Evolutionary conservation across 1,139 yeast genomes (phyloP).

Genomic region (Tardiomyces blankii): DNA sequence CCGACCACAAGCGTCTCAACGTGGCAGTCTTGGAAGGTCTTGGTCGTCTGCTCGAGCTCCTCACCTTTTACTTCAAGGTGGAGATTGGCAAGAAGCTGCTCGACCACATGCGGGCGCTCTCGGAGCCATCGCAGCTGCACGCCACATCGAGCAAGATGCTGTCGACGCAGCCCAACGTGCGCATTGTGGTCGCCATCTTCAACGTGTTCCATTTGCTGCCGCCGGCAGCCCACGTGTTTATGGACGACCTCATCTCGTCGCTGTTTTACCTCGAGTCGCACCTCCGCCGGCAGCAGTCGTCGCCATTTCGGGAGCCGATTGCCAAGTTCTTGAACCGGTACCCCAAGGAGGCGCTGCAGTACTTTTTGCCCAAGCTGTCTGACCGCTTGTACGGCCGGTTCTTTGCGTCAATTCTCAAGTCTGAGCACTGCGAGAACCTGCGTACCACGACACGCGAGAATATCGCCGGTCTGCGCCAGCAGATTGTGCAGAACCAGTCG

Average conservation of each 20-base stretch:
- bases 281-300: constrained; percentile 71
- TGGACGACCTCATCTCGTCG: constrained; percentile 75
- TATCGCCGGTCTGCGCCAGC: constrained; percentile 29
- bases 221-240: constrained; percentile 80
- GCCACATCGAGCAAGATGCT: constrained; percentile 63
- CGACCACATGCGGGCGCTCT: constrained; percentile 96
- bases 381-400: constrained; percentile 61
- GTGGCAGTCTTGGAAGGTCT: constrained; percentile 87
- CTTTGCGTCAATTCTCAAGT: constrained; percentile 46
- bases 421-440: constrained; percentile 47
- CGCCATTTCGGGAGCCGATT: constrained; percentile 89
- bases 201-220: constrained; percentile 90
- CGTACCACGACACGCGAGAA: constrained; percentile 45
- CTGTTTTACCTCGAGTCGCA: constrained; percentile 71
- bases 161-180: constrained; percentile 69
- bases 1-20: constrained; percentile 85
- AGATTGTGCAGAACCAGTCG: constrained; percentile 37
- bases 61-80: constrained; percentile 88
- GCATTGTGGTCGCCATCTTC: constrained; percentile 80
- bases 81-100: constrained; percentile 90
- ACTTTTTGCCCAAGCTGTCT: constrained; percentile 55
- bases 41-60: constrained; percentile 71
- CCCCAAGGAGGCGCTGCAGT: constrained; percentile 62
- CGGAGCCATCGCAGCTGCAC: constrained; percentile 69
- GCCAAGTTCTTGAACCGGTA: constrained; percentile 81